A percentile compares a stretch with the other conserved stretches of the same genome.
phyloP scores from a whole-genome alignment of 768 basidiomycete species.

The Exsudoporus frostii region DNA sequence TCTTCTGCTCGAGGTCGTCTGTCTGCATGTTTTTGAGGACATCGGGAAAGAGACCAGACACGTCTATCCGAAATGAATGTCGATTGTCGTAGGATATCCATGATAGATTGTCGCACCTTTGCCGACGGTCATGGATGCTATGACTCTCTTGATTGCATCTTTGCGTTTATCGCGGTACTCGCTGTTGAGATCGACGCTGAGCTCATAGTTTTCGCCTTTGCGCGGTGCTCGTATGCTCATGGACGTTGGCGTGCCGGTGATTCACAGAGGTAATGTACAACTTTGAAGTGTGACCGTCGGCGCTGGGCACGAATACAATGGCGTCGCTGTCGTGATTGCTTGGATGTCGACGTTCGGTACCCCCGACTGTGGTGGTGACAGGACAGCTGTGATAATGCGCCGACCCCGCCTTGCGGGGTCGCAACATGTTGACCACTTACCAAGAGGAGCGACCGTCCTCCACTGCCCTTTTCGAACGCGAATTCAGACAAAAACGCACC shows the following conservation, averaged over 20 bases:
- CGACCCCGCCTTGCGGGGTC: background rate
- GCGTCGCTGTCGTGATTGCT: background rate
- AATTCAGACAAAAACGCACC: background rate
- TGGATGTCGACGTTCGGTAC: background rate
- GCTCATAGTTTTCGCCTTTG: slow-evolving; percentile 95
- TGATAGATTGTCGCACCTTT: slow-evolving; percentile 61
- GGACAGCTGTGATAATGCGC: background rate
- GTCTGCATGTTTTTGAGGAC: slow-evolving; percentile 99
- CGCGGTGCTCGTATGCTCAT: slow-evolving; percentile 54
- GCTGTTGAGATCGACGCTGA: slow-evolving; percentile 94
- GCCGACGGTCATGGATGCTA: slow-evolving; percentile 98
- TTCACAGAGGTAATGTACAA: slow-evolving; percentile 1
- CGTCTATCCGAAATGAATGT: slow-evolving; percentile 45
- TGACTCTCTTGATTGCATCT: slow-evolving; percentile 97
- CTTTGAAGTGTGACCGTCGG: background rate
- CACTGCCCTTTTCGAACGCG: background rate
- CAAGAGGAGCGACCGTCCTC: no score
- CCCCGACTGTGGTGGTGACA: background rate
- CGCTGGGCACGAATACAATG: background rate
- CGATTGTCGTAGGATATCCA: slow-evolving; percentile 1
- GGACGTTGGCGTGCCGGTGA: slow-evolving; percentile 11
- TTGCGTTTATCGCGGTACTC: slow-evolving; percentile 94
- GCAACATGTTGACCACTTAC: background rate
- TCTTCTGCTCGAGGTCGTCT: slow-evolving; percentile 99
- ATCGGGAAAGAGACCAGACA: slow-evolving; percentile 94